Conservation (phyloP, 257 asterid species). For the Solanum clarkiae region DNA sequence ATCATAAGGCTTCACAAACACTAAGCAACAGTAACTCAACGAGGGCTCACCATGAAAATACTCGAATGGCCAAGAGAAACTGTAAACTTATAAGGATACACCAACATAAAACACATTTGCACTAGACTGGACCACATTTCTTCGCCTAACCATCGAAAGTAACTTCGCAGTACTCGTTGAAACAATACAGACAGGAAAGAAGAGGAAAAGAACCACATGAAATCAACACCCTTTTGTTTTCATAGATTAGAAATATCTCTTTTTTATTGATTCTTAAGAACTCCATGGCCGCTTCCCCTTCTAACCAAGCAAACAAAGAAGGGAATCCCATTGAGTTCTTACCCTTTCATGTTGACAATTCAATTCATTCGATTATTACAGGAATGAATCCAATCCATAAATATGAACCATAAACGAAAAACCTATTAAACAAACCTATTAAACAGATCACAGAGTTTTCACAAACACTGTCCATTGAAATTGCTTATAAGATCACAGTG, state of each 20-base stretch:
- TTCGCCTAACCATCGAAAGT: not conserved
- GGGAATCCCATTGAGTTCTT: too few relatives aligned
- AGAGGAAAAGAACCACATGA: not conserved
- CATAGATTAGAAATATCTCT: not conserved
- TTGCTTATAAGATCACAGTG: not conserved
- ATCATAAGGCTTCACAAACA: not conserved
- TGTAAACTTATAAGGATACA: not conserved
- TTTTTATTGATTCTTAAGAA: not conserved
- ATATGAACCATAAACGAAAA: too few relatives aligned
- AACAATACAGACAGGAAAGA: not conserved
- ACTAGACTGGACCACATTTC: not conserved
- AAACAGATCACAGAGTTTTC: not conserved
- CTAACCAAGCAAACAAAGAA: too few relatives aligned
- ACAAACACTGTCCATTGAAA: not conserved
- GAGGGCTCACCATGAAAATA: not conserved
- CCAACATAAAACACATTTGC: not conserved
- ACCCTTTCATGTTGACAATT: too few relatives aligned
- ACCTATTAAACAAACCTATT: not conserved
- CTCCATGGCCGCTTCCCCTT: too few relatives aligned
- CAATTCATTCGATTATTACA: too few relatives aligned
- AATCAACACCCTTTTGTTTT: not conserved
- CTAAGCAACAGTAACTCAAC: not conserved
- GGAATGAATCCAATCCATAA: too few relatives aligned
- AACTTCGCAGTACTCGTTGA: not conserved
- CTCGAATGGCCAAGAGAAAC: not conserved